A percentile compares a stretch with the other conserved stretches of the same genome.
Evolutionary conservation across 495 filamentous ascomycete species (phyloP).

Genomic region (Aspergillus saccharolyticus): DNA sequence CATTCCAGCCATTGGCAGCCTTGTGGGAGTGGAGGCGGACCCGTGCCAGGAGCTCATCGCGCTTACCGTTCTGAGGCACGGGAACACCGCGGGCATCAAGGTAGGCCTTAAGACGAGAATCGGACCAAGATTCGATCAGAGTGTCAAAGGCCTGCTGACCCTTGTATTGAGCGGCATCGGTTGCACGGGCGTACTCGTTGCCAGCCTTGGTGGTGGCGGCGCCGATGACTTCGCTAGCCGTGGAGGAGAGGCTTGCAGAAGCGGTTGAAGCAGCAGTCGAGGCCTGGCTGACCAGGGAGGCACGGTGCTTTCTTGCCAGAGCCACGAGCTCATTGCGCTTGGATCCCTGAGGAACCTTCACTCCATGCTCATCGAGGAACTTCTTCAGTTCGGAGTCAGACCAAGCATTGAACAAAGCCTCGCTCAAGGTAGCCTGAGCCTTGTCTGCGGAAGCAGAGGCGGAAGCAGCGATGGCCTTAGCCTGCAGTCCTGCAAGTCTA

Average conservation of each 20-base stretch:
- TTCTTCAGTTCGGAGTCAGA: constrained; percentile 74
- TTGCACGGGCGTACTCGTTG: constrained; percentile 72
- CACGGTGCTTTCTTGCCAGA: constrained; percentile 84
- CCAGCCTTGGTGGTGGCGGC: constrained; percentile 80
- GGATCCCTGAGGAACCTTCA: constrained; percentile 84
- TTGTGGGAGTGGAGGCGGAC: constrained; percentile 70
- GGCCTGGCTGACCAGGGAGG: constrained; percentile 61
- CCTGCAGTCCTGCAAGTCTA: constrained; percentile 64
- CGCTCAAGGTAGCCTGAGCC: constrained; percentile 66
- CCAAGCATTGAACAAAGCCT: constrained; percentile 86
- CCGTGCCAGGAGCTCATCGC: constrained; percentile 71
- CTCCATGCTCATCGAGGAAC: constrained; percentile 69
- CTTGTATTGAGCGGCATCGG: constrained; percentile 60
- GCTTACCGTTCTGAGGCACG: constrained; percentile 70
- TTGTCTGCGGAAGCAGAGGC: constrained; percentile 61
- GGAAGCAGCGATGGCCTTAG: constrained; percentile 54
- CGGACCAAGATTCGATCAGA: constrained; percentile 63
- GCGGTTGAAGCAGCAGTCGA: constrained; percentile 48
- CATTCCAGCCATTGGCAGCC: constrained; percentile 63
- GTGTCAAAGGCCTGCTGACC: constrained; percentile 62
- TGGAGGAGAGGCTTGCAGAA: constrained; percentile 43
- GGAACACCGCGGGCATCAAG: constrained; percentile 52
- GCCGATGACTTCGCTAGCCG: constrained; percentile 56
- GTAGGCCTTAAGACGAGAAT: constrained; percentile 70
- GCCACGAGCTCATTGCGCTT: constrained; percentile 85